phyloP scores from a whole-genome alignment of 139 green algal genomes.

The Asterochloris erici region DNA sequence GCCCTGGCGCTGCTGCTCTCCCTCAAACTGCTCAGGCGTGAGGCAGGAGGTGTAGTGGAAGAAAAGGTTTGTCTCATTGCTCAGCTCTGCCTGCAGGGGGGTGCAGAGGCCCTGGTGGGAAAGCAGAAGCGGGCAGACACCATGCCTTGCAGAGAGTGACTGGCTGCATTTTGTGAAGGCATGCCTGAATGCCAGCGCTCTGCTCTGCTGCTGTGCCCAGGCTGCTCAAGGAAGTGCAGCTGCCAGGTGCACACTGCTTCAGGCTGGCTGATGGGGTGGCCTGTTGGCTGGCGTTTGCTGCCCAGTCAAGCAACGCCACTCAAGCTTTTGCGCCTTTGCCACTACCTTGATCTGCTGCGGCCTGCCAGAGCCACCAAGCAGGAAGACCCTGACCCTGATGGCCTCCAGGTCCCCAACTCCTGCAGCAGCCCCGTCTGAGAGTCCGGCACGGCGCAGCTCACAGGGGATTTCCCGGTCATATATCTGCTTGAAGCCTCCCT shows the following conservation, averaged over 20 bases:
- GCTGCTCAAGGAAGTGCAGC: no score
- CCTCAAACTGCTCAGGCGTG: slow-evolving; percentile 36
- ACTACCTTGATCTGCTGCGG: background rate
- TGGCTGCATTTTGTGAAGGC: no score
- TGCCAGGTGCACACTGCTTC: no score
- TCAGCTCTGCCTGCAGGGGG: slow-evolving; percentile 51
- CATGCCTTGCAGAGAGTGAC: no score
- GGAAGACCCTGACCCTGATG: background rate
- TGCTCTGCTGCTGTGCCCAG: no score
- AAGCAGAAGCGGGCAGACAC: no score
- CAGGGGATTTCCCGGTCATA: background rate
- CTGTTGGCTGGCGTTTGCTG: no score
- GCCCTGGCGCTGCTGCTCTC: slow-evolving; percentile 51
- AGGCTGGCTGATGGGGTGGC: no score
- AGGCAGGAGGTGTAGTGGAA: slow-evolving; percentile 64
- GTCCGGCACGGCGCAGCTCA: background rate
- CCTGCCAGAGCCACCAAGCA: background rate
- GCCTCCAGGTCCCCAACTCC: background rate
- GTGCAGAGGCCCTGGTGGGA: no score
- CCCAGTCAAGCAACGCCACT: no score
- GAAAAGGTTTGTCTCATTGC: slow-evolving; percentile 68
- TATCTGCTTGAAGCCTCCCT: background rate
- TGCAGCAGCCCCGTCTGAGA: background rate
- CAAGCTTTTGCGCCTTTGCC: no score
- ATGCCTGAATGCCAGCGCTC: no score